These are phyloP conservation scores for Russula griseocarnosa DNA, from an alignment of 768 basidiomycete species.

Conservation along the genomic window DNA sequence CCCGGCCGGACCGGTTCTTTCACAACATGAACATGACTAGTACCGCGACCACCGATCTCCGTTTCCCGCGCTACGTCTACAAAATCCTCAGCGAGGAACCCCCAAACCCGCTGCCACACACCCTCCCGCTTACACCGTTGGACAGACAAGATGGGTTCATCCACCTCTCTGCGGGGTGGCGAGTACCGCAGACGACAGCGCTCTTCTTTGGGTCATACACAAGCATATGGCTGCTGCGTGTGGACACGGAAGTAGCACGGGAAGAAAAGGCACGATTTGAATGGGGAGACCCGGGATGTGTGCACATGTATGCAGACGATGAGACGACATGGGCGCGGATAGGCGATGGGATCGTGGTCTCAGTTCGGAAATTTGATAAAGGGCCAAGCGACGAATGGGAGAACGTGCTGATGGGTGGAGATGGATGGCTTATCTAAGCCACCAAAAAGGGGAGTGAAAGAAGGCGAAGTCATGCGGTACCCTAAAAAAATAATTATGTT, in stretches of 20 bases:
- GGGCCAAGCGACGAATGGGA: constrained; percentile 8
- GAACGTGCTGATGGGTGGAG: neutral
- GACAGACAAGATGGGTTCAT: constrained; percentile 46
- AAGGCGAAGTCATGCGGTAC: neutral
- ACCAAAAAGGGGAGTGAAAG: neutral
- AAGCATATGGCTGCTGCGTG: constrained; percentile 32
- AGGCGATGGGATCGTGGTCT: constrained; percentile 21
- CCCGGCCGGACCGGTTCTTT: neutral
- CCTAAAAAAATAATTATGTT: neutral
- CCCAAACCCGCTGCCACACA: constrained; percentile 28
- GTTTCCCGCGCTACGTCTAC: constrained; percentile 36
- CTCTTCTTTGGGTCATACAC: constrained; percentile 38
- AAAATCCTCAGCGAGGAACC: constrained; percentile 39
- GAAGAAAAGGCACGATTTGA: constrained; percentile 29
- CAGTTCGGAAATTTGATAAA: constrained; percentile 1
- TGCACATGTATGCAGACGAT: constrained; percentile 25
- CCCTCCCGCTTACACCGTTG: constrained; percentile 20
- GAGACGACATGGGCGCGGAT: constrained; percentile 12
- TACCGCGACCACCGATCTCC: neutral
- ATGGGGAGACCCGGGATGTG: constrained; percentile 32
- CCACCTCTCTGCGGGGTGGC: constrained; percentile 42
- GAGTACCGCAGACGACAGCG: constrained; percentile 39
- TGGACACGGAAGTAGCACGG: constrained; percentile 29
- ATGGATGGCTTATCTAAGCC: neutral
- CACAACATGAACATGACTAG: no score